These are phyloP conservation scores for Microcyclospora pomicola DNA, from an alignment of 2,329 filamentous ascomycete species.

Conservation along the genomic window DNA sequence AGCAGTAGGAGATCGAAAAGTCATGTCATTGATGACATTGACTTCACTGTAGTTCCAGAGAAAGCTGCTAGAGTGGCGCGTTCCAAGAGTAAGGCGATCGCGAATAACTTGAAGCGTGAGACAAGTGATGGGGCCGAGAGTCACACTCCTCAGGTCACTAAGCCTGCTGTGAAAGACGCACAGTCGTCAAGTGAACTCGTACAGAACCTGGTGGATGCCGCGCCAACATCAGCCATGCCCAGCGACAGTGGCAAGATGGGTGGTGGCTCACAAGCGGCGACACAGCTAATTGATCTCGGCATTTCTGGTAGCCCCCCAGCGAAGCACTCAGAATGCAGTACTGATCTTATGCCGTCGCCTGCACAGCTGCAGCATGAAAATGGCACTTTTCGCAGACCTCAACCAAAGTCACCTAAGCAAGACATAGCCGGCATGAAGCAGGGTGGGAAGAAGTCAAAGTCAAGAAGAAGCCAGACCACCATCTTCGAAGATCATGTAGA, in stretches of 20 bases:
- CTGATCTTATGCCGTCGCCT: not conserved
- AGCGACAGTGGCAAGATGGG: no score
- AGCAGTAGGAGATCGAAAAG: conserved; percentile 21
- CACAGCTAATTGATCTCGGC: not conserved
- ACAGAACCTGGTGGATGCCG: not conserved
- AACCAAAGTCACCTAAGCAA: not conserved
- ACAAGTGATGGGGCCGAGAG: not conserved
- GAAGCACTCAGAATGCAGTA: not conserved
- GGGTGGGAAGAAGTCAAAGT: conserved; percentile 2
- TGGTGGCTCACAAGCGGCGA: not conserved
- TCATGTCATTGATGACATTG: conserved; percentile 14
- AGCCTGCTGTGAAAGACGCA: no score
- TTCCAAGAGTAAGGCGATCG: conserved; percentile 16
- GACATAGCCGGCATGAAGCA: no score
- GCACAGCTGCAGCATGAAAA: not conserved
- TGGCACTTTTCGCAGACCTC: conserved; percentile 1
- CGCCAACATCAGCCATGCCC: no score
- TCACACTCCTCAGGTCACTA: not conserved
- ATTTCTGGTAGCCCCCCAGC: not conserved
- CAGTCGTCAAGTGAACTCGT: not conserved
- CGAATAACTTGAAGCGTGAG: not conserved
- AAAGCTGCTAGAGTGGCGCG: conserved; percentile 28
- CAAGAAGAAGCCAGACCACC: conserved; percentile 19
- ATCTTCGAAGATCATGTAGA: conserved; percentile 24
- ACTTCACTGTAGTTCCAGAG: conserved; percentile 26